Conservation (phyloP, 1,284 basidiomycete genomes). For the Somion occarium region DNA sequence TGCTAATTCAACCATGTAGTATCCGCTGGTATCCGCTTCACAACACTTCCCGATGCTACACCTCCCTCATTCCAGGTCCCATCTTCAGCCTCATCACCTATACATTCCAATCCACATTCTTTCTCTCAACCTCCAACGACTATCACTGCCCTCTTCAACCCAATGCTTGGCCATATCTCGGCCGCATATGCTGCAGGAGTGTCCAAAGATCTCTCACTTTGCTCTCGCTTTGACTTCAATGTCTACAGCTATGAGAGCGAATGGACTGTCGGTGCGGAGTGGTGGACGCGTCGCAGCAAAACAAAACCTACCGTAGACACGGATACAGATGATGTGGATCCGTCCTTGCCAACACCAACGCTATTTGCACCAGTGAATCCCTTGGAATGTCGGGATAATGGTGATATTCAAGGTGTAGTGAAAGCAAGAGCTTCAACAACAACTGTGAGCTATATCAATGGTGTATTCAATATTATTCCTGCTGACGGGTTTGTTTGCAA, state of each 20-base stretch:
- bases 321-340: conserved; percentile 7
- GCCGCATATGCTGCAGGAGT: conserved; percentile 89
- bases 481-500: conserved; percentile 25
- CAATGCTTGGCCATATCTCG: conserved; percentile 93
- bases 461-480: not conserved
- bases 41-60: conserved; percentile 78
- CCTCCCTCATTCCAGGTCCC: conserved; percentile 54
- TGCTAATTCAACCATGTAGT: conserved; percentile 41
- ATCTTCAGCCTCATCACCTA: conserved; percentile 15
- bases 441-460: conserved; percentile 49
- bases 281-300: conserved; percentile 72
- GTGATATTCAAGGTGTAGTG: conserved; percentile 73
- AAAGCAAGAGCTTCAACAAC: conserved; percentile 88
- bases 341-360: conserved; percentile 9
- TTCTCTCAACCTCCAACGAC: conserved; percentile 83
- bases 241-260: conserved; percentile 96
- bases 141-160: conserved; percentile 92
- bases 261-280: conserved; percentile 91
- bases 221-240: conserved; percentile 94
- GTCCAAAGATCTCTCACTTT: conserved; percentile 82
- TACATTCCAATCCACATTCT: conserved; percentile 23
- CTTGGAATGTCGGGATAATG: conserved; percentile 16
- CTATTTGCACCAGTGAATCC: not conserved
- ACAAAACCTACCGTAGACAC: conserved; percentile 12
- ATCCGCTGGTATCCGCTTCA: conserved; percentile 90